Conservation (phyloP, 164 flowering plant genomes). For the Litsea cubeba region DNA sequence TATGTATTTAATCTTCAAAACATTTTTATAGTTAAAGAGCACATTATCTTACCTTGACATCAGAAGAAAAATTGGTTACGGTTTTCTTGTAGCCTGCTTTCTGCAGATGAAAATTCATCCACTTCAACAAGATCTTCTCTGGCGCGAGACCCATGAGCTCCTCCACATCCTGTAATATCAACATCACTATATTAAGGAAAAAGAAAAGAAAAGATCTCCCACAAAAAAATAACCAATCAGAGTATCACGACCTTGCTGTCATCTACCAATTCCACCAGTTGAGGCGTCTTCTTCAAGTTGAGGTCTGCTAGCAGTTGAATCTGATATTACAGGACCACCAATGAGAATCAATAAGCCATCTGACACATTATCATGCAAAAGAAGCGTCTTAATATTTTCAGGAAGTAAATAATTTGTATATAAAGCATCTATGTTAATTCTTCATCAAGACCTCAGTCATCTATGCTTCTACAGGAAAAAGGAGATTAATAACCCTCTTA, state of each 20-base stretch:
- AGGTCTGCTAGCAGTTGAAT: slow-evolving; percentile 92
- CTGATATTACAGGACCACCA: slow-evolving; percentile 31
- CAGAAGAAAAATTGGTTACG: slow-evolving; percentile 78
- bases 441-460: background rate
- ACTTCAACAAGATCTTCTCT: slow-evolving; percentile 71
- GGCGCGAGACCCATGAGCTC: slow-evolving; percentile 83
- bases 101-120: slow-evolving; percentile 93
- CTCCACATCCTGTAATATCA: slow-evolving; percentile 68
- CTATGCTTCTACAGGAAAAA: background rate
- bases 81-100: slow-evolving; percentile 75
- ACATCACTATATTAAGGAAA: background rate
- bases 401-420: background rate
- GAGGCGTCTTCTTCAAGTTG: slow-evolving; percentile 88
- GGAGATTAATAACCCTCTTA: too few relatives aligned
- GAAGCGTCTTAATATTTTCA: background rate
- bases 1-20: too few relatives aligned
- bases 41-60: slow-evolving; percentile 56
- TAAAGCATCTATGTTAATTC: background rate
- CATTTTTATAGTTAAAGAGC: background rate
- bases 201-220: background rate
- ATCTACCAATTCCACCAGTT: slow-evolving; percentile 79
- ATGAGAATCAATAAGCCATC: background rate
- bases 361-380: background rate
- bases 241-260: slow-evolving; percentile 48
- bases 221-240: background rate